Evolutionary conservation across 805 yeast species (phyloP).

Genomic region (Kodamaea laetipori): DNA sequence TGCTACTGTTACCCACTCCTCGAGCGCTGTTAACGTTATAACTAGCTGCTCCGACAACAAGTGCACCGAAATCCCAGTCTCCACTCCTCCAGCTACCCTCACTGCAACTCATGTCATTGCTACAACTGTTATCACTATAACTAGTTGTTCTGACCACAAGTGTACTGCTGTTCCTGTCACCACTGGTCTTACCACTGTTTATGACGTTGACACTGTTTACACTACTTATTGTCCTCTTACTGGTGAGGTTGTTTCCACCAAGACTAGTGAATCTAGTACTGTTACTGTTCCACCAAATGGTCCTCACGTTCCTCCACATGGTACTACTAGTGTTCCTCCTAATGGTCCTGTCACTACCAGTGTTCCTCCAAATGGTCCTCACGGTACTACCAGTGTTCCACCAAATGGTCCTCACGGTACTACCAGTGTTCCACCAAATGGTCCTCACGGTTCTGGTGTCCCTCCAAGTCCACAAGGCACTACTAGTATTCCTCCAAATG

Average conservation of each 20-base stretch:
- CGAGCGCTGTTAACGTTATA: background rate
- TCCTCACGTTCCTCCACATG: background rate
- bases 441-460: too few relatives aligned
- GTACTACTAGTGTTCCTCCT: too few relatives aligned
- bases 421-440: too few relatives aligned
- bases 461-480: too few relatives aligned
- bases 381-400: background rate
- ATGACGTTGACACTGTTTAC: constrained; percentile 31
- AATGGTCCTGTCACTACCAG: too few relatives aligned
- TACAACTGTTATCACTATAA: constrained; percentile 35
- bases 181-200: constrained; percentile 40
- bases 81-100: constrained; percentile 4
- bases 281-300: background rate
- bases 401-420: background rate
- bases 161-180: constrained; percentile 27
- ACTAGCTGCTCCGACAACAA: background rate
- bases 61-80: background rate
- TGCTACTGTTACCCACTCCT: background rate
- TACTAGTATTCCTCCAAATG: background rate
- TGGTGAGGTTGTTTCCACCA: background rate
- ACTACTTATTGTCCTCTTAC: constrained; percentile 36
- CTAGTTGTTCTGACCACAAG: constrained; percentile 34
- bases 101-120: constrained; percentile 17
- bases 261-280: too few relatives aligned
- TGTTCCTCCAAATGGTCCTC: too few relatives aligned